Evolutionary conservation across 164 flowering plant species (phyloP).

Genomic region (Litsea cubeba): DNA sequence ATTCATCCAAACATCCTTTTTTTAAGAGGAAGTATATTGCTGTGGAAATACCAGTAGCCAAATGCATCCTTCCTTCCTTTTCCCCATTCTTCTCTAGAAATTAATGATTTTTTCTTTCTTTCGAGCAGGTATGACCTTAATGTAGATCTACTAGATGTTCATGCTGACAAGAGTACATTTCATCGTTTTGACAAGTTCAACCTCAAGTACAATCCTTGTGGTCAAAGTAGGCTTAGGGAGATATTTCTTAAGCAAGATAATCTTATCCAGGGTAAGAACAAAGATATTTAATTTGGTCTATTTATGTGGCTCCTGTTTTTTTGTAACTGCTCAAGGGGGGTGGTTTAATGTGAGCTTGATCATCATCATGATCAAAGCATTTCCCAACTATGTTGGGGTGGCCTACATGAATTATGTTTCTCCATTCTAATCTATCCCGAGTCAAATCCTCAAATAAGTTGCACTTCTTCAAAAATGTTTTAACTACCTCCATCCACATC

Average conservation of each 20-base stretch:
- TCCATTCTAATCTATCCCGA: too few relatives aligned
- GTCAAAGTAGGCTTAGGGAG: conserved; percentile 99
- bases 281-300: not conserved
- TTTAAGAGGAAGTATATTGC: too few relatives aligned
- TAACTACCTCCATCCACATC: too few relatives aligned
- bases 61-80: not conserved
- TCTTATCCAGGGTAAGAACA: conserved; percentile 76
- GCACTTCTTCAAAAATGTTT: too few relatives aligned
- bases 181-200: conserved; percentile 99
- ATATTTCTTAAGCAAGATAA: conserved; percentile 97
- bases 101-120: conserved; percentile 4
- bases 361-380: too few relatives aligned
- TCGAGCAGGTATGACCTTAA: conserved; percentile 86
- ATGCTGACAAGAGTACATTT: conserved; percentile 99
- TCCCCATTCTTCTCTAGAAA: not conserved
- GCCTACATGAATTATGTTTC: too few relatives aligned
- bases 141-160: conserved; percentile 98
- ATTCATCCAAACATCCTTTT: too few relatives aligned
- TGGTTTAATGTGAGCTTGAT: not conserved
- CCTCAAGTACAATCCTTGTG: conserved; percentile 99
- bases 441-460: too few relatives aligned
- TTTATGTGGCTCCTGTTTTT: not conserved
- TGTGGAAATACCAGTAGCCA: too few relatives aligned
- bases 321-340: not conserved
- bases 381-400: too few relatives aligned